phyloP scores from a whole-genome alignment of 208 protist genomes.

The Leishmania mexicana region DNA sequence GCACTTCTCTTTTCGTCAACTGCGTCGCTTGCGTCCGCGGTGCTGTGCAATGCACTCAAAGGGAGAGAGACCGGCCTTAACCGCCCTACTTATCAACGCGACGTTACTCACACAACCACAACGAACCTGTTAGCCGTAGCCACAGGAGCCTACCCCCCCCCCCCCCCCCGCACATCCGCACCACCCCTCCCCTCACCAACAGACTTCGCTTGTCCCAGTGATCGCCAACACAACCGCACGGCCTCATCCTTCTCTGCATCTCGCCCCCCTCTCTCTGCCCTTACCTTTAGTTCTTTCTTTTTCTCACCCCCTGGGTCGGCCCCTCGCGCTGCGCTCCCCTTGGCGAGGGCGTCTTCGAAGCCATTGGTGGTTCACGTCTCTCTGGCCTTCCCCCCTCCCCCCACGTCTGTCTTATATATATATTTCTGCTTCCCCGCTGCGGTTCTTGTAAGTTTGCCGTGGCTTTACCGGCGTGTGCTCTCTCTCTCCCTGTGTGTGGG shows the following conservation, averaged over 20 bases:
- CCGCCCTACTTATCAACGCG: not conserved
- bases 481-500: not conserved
- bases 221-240: not conserved
- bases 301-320: not conserved
- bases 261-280: not conserved
- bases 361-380: not conserved
- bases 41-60: not conserved
- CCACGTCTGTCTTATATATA: not conserved
- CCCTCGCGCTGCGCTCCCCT: not conserved
- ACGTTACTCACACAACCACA: not conserved
- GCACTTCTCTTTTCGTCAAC: not conserved
- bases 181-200: not conserved
- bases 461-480: not conserved
- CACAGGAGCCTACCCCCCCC: not conserved
- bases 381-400: not conserved
- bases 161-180: not conserved
- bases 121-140: not conserved
- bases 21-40: not conserved
- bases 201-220: not conserved
- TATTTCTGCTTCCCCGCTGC: not conserved
- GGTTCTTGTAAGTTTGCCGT: not conserved
- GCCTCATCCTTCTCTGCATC: not conserved
- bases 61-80: no score
- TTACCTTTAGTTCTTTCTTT: constrained; percentile 1
- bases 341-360: not conserved